Evolutionary conservation across 2,329 filamentous ascomycete species (phyloP), one percentile per base, ranked within the genome.

Genomic region (Trichoderma sp.): DNA sequence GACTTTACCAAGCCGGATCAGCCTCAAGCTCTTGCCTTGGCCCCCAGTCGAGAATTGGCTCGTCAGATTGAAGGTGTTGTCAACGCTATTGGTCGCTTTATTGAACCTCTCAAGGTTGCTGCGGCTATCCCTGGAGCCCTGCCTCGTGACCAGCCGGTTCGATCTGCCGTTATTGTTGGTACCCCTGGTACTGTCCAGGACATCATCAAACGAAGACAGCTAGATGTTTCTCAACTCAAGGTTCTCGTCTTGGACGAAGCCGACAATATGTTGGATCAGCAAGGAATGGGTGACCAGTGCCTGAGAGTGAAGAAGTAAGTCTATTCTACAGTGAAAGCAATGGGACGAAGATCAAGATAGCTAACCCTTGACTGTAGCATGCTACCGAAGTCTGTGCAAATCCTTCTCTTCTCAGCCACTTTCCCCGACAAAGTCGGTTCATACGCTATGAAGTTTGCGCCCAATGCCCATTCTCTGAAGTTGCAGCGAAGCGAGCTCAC

Each of bases 231-330:
- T 21, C 82, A 89, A 69, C 84, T 99, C 73, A 92, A 89, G 79
- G 87, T 97, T 10, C 86, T 99, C 70, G 95, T 97, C 68, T 86
- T 99, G 65, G 96, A 99, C 76, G 96, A 99, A 83, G 96, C 96
- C 68, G 96, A 99, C 82, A 98, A 97, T 82, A 99, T 99, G 96
- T 84, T 99, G 70, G 96, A 98, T 77, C 91, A 95, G 80, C 93
- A 97, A 81, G 95, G 96, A 63, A 85, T 99, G 67, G 96, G 96
- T 64, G 96, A 98, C 69, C 96, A 99, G 81, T 98, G 95, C 80
- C 87, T 94, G 74, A 90, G 94, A 73, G 93, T 97, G 74, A 97
- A 96, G 83, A 81, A 81, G 93, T 96, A 81, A 71, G 76, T 64
- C 21, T 2, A 11, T 13, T 16, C 11, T 16, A 32, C 3, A n/a